Conservation (phyloP, 1,284 basidiomycete genomes). For the Leccinum solheimii region DNA sequence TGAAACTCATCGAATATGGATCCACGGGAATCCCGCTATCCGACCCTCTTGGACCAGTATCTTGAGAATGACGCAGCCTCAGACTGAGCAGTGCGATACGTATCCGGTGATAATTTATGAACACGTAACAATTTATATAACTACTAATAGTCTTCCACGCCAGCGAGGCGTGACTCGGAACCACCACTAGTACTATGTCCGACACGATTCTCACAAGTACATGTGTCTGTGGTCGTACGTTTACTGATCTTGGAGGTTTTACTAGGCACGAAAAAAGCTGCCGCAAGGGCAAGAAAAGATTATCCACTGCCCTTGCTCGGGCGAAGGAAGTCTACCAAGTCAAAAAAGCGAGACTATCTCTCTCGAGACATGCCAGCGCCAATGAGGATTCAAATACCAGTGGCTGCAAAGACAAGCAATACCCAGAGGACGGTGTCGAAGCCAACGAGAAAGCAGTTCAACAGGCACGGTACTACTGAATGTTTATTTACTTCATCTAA, state of each 20-base stretch:
- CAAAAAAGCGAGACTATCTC: background rate
- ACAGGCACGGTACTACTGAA: background rate
- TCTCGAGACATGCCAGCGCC: background rate
- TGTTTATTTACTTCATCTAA: accelerated
- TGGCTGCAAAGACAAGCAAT: accelerated
- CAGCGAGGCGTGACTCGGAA: too few relatives aligned
- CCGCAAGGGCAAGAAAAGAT: background rate
- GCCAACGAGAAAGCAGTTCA: background rate
- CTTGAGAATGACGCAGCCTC: too few relatives aligned
- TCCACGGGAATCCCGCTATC: too few relatives aligned
- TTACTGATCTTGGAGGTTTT: background rate
- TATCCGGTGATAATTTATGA: too few relatives aligned
- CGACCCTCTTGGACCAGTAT: too few relatives aligned
- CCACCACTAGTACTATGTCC: too few relatives aligned
- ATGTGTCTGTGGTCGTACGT: too few relatives aligned
- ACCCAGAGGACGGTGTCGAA: background rate
- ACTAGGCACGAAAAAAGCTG: background rate
- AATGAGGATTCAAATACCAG: background rate
- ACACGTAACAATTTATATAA: too few relatives aligned
- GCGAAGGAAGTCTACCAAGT: background rate
- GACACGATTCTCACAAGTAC: accelerated
- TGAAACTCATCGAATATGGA: too few relatives aligned
- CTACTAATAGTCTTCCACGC: too few relatives aligned
- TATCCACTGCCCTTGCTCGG: background rate
- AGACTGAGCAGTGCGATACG: too few relatives aligned